phyloP scores from a whole-genome alignment of 768 basidiomycete species.

The Mycena albidolilacea region DNA sequence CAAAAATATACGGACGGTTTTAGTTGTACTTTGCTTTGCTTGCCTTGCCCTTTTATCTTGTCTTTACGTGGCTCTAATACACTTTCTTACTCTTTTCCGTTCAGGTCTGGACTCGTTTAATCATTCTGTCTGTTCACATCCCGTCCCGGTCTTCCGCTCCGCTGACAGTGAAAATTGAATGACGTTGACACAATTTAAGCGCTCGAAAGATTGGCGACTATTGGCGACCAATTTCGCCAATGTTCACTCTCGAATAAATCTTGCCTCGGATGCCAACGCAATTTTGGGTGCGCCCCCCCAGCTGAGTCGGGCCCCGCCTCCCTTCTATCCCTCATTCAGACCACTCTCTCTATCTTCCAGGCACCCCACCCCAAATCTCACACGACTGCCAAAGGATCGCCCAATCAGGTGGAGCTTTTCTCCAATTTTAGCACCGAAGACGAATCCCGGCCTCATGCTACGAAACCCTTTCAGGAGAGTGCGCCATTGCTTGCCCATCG shows the following conservation, averaged over 20 bases:
- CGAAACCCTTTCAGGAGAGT: constrained; percentile 15
- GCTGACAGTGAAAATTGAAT: no score
- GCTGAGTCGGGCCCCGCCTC: no score
- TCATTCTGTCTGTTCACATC: no score
- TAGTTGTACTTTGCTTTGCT: background rate
- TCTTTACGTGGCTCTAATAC: background rate
- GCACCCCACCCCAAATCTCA: background rate
- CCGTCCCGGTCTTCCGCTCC: no score
- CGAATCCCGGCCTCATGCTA: constrained; percentile 13
- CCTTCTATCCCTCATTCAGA: no score
- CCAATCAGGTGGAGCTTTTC: background rate
- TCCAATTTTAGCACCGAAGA: background rate
- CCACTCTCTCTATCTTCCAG: background rate
- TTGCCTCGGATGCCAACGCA: no score
- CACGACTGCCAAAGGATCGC: constrained; percentile 18
- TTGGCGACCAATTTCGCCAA: no score
- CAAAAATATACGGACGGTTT: constrained; percentile 4
- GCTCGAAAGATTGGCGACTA: no score
- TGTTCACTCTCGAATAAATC: no score
- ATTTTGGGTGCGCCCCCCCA: no score
- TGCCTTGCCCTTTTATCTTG: background rate
- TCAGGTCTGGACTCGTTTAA: no score
- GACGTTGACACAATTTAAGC: no score
- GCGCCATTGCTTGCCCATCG: background rate
- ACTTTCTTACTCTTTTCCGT: background rate